Evolutionary conservation across 257 asterid species (phyloP).

Genomic region (Solanum okadae): DNA sequence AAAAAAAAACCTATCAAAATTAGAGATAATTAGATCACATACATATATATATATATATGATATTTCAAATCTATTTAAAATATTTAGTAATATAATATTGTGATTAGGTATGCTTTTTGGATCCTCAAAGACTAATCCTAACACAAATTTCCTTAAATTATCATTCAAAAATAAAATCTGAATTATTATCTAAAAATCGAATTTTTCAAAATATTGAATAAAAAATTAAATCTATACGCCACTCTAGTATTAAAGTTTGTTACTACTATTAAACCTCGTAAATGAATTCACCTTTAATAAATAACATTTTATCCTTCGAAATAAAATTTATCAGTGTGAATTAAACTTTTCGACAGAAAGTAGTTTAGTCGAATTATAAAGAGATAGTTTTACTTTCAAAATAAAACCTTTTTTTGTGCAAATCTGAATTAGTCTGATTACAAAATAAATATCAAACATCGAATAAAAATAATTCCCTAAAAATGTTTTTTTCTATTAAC

Average conservation of each 20-base stretch:
- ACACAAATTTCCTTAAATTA: neutral
- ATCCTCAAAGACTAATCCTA: neutral
- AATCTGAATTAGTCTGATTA: neutral
- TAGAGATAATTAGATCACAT: no score
- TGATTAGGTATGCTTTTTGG: neutral
- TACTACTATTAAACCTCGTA: neutral
- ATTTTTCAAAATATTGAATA: neutral
- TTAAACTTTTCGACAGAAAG: no score
- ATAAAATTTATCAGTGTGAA: no score
- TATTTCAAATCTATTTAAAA: neutral
- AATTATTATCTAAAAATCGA: neutral
- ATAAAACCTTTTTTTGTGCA: fast-evolving
- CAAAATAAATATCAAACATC: neutral
- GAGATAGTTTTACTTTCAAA: neutral
- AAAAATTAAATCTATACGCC: neutral
- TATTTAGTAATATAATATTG: neutral
- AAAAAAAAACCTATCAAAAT: neutral
- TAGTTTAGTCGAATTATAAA: neutral
- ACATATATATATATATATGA: neutral
- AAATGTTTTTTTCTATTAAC: neutral
- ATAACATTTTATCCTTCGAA: no score
- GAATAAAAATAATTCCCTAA: neutral
- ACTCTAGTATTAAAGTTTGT: neutral
- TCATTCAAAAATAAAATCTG: no score
- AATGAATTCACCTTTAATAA: neutral